These are phyloP conservation scores for Lachnellula occidentalis DNA, from an alignment of 2,329 filamentous ascomycete genomes.

Conservation along the genomic window DNA sequence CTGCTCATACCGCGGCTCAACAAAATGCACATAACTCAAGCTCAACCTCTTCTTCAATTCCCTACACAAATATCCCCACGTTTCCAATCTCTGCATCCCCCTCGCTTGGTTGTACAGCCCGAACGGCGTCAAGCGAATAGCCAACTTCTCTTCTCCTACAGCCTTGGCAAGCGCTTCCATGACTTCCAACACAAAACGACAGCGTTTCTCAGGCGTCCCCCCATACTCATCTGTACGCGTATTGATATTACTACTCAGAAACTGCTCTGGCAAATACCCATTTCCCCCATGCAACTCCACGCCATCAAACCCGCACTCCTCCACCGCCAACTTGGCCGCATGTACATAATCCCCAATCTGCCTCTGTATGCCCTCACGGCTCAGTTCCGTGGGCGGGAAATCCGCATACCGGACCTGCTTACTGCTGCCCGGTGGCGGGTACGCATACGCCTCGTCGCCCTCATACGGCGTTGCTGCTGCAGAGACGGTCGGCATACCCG, in stretches of 20 bases:
- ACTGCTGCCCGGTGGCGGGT: constrained; percentile 34
- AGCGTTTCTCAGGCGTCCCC: constrained; percentile 44
- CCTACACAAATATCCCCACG: constrained; percentile 45
- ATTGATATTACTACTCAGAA: constrained; percentile 50
- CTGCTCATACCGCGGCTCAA: constrained; percentile 50
- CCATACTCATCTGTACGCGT: constrained; percentile 47
- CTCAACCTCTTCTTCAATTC: constrained; percentile 44
- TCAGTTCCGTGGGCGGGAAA: constrained; percentile 34
- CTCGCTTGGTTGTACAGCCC: constrained; percentile 48
- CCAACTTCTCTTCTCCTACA: constrained; percentile 47
- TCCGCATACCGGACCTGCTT: constrained; percentile 36
- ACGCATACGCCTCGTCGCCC: constrained; percentile 37
- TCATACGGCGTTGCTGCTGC: constrained; percentile 41
- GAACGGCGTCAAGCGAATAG: constrained; percentile 56
- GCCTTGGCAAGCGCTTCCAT: constrained; percentile 43
- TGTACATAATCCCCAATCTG: constrained; percentile 38
- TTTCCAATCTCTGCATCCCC: constrained; percentile 46
- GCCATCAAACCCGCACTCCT: constrained; percentile 48
- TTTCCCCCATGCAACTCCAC: constrained; percentile 39
- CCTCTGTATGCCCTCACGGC: constrained; percentile 30
- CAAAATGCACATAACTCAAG: constrained; percentile 53
- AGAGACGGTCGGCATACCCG: constrained; percentile 34
- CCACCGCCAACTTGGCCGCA: constrained; percentile 42
- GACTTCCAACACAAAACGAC: constrained; percentile 47
- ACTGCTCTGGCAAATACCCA: constrained; percentile 52